Conservation (phyloP, 108 stramenopile genomes). For the Asterionellopsis glacialis region DNA sequence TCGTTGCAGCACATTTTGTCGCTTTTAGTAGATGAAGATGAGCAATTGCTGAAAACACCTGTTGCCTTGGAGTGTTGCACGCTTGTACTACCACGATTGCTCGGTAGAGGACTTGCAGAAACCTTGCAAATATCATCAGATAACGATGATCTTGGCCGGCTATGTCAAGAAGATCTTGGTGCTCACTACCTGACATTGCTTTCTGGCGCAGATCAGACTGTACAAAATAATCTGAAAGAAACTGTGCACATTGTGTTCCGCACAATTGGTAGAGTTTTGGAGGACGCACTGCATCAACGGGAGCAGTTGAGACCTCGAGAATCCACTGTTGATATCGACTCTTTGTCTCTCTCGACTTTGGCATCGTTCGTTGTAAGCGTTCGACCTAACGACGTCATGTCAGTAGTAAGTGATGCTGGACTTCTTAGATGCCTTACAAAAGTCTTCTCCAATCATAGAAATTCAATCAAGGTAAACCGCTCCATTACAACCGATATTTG, state of each 20-base stretch:
- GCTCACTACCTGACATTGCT: constrained; percentile 23
- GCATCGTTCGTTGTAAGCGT: constrained; percentile 18
- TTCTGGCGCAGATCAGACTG: constrained; percentile 8
- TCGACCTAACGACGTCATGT: neutral
- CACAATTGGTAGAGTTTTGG: no score
- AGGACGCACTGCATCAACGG: no score
- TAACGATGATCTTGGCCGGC: no score
- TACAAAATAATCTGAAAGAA: neutral
- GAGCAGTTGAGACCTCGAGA: no score
- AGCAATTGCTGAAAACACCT: constrained; percentile 9
- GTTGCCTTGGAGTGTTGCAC: constrained; percentile 42
- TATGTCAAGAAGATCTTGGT: constrained; percentile 14
- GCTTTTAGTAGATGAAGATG: constrained; percentile 15
- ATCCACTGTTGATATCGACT: constrained; percentile 11
- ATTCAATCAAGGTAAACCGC: neutral
- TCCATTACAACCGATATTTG: neutral
- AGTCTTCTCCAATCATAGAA: neutral
- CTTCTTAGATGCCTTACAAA: neutral
- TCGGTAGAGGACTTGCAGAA: constrained; percentile 20
- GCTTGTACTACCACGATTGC: constrained; percentile 37
- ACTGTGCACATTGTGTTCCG: constrained; percentile 17
- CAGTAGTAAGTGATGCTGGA: constrained; percentile 12
- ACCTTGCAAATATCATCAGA: neutral
- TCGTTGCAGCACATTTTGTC: constrained; percentile 32
- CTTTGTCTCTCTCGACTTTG: constrained; percentile 17